These are phyloP conservation scores for Fragilariopsis cylindrus DNA, from an alignment of 108 stramenopile species.

Conservation along the genomic window DNA sequence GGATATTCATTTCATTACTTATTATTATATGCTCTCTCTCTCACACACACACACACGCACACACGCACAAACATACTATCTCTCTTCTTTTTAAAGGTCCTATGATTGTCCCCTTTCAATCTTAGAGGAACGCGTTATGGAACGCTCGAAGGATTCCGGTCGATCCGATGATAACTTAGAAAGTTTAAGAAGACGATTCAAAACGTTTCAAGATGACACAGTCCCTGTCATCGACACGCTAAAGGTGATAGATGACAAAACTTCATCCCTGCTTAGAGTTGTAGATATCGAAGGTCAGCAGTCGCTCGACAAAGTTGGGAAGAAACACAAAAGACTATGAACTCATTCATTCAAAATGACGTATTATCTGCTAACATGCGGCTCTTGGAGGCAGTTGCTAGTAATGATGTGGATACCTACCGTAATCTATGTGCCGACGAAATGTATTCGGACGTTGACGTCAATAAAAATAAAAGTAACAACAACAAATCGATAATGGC, in stretches of 20 bases:
- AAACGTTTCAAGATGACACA: conserved; percentile 80
- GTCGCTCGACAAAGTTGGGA: conserved; percentile 79
- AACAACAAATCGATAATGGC: conserved; percentile 18
- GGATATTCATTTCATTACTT: no score
- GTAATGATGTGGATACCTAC: conserved; percentile 38
- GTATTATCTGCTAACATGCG: conserved; percentile 62
- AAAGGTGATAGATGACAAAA: conserved; percentile 35
- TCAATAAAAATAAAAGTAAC: neutral
- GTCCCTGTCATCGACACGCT: conserved; percentile 77
- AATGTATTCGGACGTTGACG: conserved; percentile 26
- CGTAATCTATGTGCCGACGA: conserved; percentile 41
- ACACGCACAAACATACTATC: no score
- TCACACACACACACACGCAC: no score
- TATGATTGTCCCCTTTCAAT: conserved; percentile 90
- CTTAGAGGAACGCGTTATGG: conserved; percentile 76
- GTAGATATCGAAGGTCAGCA: conserved; percentile 65
- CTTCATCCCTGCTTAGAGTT: conserved; percentile 36
- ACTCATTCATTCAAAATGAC: conserved; percentile 64
- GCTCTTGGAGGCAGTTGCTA: conserved; percentile 51
- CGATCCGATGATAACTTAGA: conserved; percentile 94
- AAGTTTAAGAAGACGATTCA: conserved; percentile 83
- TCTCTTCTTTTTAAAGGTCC: conserved; percentile 21
- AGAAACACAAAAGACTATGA: conserved; percentile 63
- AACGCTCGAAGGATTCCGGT: conserved; percentile 83
- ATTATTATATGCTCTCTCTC: no score